Conservation (phyloP, 2,329 filamentous ascomycete genomes). For the Nemania sp. region DNA sequence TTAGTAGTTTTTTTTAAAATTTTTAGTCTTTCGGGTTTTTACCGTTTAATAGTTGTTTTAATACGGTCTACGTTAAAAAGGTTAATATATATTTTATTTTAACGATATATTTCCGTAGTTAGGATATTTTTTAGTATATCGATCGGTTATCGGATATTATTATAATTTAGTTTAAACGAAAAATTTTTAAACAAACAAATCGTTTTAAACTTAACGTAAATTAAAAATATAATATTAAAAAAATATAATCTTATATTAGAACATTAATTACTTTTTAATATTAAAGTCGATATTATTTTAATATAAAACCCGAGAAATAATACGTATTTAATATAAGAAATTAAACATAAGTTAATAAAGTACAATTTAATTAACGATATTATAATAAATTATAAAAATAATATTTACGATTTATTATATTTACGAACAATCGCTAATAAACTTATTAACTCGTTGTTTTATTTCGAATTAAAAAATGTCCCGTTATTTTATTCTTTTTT, state of each 20-base stretch:
- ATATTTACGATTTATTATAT: background rate
- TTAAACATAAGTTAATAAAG: background rate
- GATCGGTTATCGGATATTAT: too few species aligned
- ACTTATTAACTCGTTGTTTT: background rate
- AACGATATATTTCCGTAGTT: too few species aligned
- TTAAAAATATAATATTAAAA: too few species aligned
- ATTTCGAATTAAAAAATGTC: background rate
- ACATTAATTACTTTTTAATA: too few species aligned
- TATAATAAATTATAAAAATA: background rate
- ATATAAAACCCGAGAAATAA: too few species aligned
- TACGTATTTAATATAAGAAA: too few species aligned
- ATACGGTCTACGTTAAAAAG: background rate
- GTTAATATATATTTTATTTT: background rate
- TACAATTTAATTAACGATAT: background rate
- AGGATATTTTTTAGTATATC: too few species aligned
- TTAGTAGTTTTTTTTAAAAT: background rate
- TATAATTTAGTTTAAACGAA: too few species aligned
- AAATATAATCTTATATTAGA: too few species aligned
- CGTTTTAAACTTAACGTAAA: too few species aligned
- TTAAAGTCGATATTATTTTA: too few species aligned
- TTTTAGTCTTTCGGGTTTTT: background rate
- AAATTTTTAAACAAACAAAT: too few species aligned
- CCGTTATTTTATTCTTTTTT: background rate
- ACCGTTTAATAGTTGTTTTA: background rate
- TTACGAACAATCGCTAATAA: background rate